Base-by-base conservation (phyloP, 1,284 basidiomycete genomes). In the Ganoderma meredithae region DNA sequence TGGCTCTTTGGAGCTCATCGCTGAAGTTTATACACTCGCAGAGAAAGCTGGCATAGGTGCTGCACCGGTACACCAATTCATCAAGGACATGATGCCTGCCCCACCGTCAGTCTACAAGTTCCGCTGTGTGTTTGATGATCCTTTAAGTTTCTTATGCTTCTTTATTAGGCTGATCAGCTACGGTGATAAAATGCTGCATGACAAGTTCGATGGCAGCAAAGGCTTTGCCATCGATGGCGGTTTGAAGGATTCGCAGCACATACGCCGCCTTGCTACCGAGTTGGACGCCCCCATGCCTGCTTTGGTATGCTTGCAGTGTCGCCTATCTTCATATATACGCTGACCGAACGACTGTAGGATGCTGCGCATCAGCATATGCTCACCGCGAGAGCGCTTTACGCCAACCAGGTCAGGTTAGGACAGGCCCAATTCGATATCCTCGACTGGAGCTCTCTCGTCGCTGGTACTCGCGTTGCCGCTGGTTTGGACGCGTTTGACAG, bases 201-300 rank as follows among this genome's bases (percentile, higher is more conserved):
- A 95, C 80, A 82, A 87, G 44, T 97, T 96, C 76, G 90, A 95
- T 70, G 93, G 90, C 22, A 83, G 86, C 10, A 84, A 84, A 49
- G 96, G 95, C n/a, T 97, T 97, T 78, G 84, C 90, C n/a, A 88
- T 97, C 64, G 90, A 92, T 47, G 94, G 94, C 19, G 96, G 95
- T n/a, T 89, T 97, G 75, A 95, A 95, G 75, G 95, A 97, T 76
- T 88, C 90, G 0, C 78, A 84, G 82, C 91, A 92, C 75, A 87
- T 92, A 66, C 88, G 88, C 67, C 83, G 82, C 49, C 81, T 93
- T 15, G 84, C 87, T 1, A 81, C 85, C 10, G 86, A 90, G 63
- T 82, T 89, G 73, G 90, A 95, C 73, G 88, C 91, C 13, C 95
- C 94, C 0, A 90, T 96, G 88, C 95, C 95, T 12, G 84, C 85